Base-by-base conservation (phyloP, 1,284 basidiomycete species). In the Moesziomyces antarcticus region DNA sequence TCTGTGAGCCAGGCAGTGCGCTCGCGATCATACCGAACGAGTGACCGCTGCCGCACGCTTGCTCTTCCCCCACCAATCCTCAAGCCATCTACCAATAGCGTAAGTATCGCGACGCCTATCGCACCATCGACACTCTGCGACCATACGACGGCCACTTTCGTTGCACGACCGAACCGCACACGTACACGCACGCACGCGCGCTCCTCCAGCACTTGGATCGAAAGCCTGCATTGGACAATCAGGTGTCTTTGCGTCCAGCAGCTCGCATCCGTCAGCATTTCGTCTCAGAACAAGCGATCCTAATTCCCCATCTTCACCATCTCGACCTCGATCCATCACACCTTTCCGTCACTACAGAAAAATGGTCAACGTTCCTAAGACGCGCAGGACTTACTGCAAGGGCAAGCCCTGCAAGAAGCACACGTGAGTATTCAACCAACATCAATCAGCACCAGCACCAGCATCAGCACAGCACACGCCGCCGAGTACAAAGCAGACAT, bases 331-430 rank as follows among this genome's bases (percentile, higher is more conserved):
- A 10, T 50, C 45, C 35, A 22, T 30, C 49, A 2, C 42, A 9
- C n/a, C 43, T 37, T 52, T 33, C 14, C 5, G 11, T 33, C 25
- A 8, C 33, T 41, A 52, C 51, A 67, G 62, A 65, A 78, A 74
- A 65, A 81, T 81, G 83, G 83, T 84, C 79, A 84, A 84, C 83
- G 82, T 85, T 75, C 84, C 84, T 59, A 85, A 85, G 81, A 86
- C 85, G 57, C 84, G 86, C 62, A 84, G 85, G 70, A 85, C 85
- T 91, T 95, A 91, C 89, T 98, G 96, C 93, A 97, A 97, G 89
- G 93, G 93, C 86, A 98, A 97, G 89, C 87, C 90, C 83, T 99
- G 96, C 93, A 92, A 89, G 88, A 97, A 97, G 88, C 95, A 98
- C 90, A 97, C 94, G 91, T 95, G 87, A 77, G 91, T 88, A 53